phyloP scores from a whole-genome alignment of 1,284 basidiomycete genomes.

The Malassezia yamatoensis region DNA sequence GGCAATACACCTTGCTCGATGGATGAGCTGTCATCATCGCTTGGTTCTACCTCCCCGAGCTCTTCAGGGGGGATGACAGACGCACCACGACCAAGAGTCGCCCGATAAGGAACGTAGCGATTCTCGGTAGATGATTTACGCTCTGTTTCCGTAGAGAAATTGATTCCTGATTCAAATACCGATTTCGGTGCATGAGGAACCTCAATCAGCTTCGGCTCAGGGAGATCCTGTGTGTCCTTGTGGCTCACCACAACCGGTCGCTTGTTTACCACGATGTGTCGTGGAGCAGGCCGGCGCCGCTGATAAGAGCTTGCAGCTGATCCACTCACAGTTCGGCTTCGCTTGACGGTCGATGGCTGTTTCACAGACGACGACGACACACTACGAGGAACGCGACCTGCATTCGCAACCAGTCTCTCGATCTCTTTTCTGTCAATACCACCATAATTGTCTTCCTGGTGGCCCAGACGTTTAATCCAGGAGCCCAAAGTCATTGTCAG shows the following conservation, averaged over 20 bases:
- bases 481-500: slow-evolving; percentile 1
- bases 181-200: not conserved
- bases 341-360: not conserved
- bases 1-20: slow-evolving; percentile 1
- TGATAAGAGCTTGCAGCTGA: not conserved
- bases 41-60: not conserved
- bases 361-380: not conserved
- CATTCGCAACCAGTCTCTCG: not conserved
- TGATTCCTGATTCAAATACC: not conserved
- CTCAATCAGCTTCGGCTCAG: not conserved
- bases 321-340: not conserved
- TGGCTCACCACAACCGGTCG: not conserved
- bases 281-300: not conserved
- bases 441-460: not conserved
- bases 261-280: slow-evolving; percentile 1
- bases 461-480: slow-evolving; percentile 3
- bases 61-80: slow-evolving; percentile 1
- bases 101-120: not conserved
- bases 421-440: not conserved
- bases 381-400: not conserved
- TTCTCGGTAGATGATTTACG: not conserved
- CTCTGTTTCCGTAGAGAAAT: not conserved
- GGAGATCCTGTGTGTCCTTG: not conserved
- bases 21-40: not conserved
- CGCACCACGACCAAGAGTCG: not conserved